phyloP scores from a whole-genome alignment of 768 basidiomycete species.

The Russula abietina region DNA sequence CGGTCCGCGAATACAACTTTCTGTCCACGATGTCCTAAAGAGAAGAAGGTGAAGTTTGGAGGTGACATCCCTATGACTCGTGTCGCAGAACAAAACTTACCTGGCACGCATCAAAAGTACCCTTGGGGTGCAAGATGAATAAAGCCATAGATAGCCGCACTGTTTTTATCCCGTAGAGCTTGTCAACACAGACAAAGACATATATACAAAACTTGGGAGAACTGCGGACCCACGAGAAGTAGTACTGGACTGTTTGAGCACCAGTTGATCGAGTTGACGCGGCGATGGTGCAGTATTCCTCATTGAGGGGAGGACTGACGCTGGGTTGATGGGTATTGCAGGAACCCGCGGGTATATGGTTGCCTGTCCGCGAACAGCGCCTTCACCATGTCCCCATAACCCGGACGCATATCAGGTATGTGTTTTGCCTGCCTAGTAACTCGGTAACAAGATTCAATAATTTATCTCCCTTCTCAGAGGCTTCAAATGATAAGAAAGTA shows the following conservation, averaged over 20 bases:
- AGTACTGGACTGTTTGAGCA: too few species aligned
- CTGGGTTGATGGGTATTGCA: too few species aligned
- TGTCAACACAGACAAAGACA: neutral
- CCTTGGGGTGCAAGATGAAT: conserved; percentile 97
- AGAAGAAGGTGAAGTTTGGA: neutral
- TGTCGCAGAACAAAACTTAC: conserved; percentile 41
- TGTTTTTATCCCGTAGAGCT: conserved; percentile 32
- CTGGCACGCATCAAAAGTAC: conserved; percentile 98
- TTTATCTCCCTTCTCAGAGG: conserved; percentile 62
- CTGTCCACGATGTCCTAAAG: conserved; percentile 80
- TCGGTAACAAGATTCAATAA: too few species aligned
- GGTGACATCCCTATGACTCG: neutral
- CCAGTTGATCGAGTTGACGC: too few species aligned
- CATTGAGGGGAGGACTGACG: too few species aligned
- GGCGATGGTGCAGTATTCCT: too few species aligned
- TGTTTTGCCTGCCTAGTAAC: too few species aligned
- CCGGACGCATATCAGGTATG: too few species aligned
- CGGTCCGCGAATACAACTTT: conserved; percentile 85
- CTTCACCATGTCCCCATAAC: too few species aligned
- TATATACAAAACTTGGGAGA: neutral
- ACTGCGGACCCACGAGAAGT: too few species aligned
- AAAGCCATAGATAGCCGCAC: conserved; percentile 99
- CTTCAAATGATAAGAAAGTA: conserved; percentile 68
- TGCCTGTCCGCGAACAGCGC: too few species aligned
- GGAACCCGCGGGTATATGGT: too few species aligned